Evolutionary conservation across 2,329 filamentous ascomycete genomes (phyloP), one percentile per base, ranked within the genome.

Genomic region (Falciphora oryzae): DNA sequence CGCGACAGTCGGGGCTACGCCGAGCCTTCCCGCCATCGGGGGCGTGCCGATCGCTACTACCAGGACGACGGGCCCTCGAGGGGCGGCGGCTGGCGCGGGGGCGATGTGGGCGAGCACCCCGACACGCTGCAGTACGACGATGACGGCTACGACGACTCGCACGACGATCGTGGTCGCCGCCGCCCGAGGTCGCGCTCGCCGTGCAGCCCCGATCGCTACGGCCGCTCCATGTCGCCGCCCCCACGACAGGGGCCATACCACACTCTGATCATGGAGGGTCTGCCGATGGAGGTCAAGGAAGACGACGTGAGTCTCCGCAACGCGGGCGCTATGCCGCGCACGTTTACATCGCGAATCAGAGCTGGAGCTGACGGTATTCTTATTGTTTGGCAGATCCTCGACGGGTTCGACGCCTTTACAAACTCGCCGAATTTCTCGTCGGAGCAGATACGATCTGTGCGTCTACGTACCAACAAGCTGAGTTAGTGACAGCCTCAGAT

Each of bases 211-310:
- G 65, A 66, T 38, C 62, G 57, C 29, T 59, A 44, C 27, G 58
- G 22, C 8, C 62, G 63, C n/a, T 67, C 66, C 22, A 44, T 61
- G 13, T 66, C 67, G 27, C 62, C 64, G 27, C 64, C 63, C 59
- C 62, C 65, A 10, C 67, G 66, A 4, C 60, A 31, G n/a, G 31
- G 25, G 2, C 31, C 56, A 8, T 65, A 76, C 72, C 44, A 72
- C 68, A 44, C 73, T 73, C 61, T 86, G 63, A 83, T 86, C 63
- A 75, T 86, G 58, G 83, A 86, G 70, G 82, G 83, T 64, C 69
- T 86, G 64, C 81, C 82, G 38, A 71, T 75, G 65, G 78, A 79
- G 64, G 75, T 83, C 66, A 79, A 80, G 65, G 76, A 81, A 72
- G 77, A 78, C 72, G 81, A 84, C 75, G 83, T 85, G 79, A 74